Percentiles rank a stretch among this genome's conserved stretches.
phyloP scores from a whole-genome alignment of 805 yeast genomes.

The Scheffersomyces stipitis region DNA sequence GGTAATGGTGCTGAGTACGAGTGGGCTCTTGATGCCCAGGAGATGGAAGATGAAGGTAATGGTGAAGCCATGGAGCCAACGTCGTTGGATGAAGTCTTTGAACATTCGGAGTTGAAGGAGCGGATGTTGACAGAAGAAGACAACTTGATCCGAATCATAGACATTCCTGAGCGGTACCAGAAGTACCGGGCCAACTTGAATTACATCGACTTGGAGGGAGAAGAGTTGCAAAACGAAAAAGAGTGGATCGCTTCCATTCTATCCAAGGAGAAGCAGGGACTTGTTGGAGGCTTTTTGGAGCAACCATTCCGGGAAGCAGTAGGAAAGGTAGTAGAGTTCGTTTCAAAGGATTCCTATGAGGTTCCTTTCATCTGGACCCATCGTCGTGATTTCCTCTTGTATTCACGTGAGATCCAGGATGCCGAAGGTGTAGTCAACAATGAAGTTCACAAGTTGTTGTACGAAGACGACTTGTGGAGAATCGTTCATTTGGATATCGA shows the following conservation, averaged over 20 bases:
- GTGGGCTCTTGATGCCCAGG: slow-evolving; percentile 95
- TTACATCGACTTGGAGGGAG: slow-evolving; percentile 65
- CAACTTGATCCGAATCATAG: slow-evolving; percentile 80
- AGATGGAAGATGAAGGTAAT: slow-evolving; percentile 54
- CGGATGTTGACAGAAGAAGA: slow-evolving; percentile 91
- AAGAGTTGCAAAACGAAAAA: slow-evolving; percentile 70
- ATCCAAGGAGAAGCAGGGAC: slow-evolving; percentile 52
- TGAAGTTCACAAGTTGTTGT: slow-evolving; percentile 52
- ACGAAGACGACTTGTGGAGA: slow-evolving; percentile 90
- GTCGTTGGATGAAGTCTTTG: slow-evolving; percentile 86
- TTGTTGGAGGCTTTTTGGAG: slow-evolving; percentile 37
- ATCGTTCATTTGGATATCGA: slow-evolving; percentile 84
- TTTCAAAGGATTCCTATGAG: slow-evolving; percentile 77
- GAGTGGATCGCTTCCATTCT: slow-evolving; percentile 76
- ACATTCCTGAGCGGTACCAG: slow-evolving; percentile 92
- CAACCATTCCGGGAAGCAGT: slow-evolving; percentile 69
- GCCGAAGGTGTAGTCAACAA: slow-evolving; percentile 36
- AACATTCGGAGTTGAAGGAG: slow-evolving; percentile 88
- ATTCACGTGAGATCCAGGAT: slow-evolving; percentile 47
- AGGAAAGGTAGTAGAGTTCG: slow-evolving; percentile 64
- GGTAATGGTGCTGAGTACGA: slow-evolving; percentile 97
- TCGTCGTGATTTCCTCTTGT: slow-evolving; percentile 82
- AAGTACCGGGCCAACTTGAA: slow-evolving; percentile 65
- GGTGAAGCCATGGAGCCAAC: slow-evolving; percentile 55
- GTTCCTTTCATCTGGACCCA: slow-evolving; percentile 96